phyloP scores from a whole-genome alignment of 1,139 yeast genomes.

The Eremothecium sinecaudum region DNA sequence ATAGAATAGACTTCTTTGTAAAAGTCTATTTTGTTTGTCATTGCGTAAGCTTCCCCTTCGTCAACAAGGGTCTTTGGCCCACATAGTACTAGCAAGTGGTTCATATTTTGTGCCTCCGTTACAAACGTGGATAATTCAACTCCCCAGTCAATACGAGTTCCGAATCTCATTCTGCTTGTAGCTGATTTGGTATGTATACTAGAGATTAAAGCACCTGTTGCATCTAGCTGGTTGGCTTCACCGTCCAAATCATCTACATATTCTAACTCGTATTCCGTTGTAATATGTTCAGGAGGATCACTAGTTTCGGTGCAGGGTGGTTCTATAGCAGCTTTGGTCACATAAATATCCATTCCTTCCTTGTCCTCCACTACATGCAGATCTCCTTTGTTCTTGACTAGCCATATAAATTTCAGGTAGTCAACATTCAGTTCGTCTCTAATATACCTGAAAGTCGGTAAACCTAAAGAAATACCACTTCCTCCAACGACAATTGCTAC shows the following conservation, averaged over 20 bases:
- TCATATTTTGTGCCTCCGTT: slow-evolving; percentile 11
- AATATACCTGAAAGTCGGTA: slow-evolving; percentile 47
- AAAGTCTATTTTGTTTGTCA: slow-evolving; percentile 14
- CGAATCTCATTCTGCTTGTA: slow-evolving; percentile 13
- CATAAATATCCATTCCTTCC: slow-evolving; percentile 9
- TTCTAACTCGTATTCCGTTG: slow-evolving; percentile 16
- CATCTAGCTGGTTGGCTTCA: slow-evolving; percentile 13
- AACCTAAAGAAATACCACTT: slow-evolving; percentile 72
- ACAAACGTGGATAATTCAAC: slow-evolving; percentile 20
- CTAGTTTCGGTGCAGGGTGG: neutral
- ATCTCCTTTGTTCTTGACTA: slow-evolving; percentile 18
- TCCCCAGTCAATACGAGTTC: slow-evolving; percentile 20
- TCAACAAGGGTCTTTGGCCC: slow-evolving; percentile 19
- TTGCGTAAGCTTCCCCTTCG: slow-evolving; percentile 15
- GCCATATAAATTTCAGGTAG: slow-evolving; percentile 23
- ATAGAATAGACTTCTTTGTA: slow-evolving; percentile 16
- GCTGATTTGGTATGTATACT: neutral
- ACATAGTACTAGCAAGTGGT: slow-evolving; percentile 20
- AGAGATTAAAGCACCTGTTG: slow-evolving; percentile 13
- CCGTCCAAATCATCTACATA: slow-evolving; percentile 11
- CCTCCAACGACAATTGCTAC: slow-evolving; percentile 74
- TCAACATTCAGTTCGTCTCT: slow-evolving; percentile 14
- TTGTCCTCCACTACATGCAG: slow-evolving; percentile 12
- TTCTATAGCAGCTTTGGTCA: slow-evolving; percentile 8
- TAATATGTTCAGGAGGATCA: slow-evolving; percentile 1